phyloP scores from a whole-genome alignment of 2,329 filamentous ascomycete genomes.

The Bisporella sp. region DNA sequence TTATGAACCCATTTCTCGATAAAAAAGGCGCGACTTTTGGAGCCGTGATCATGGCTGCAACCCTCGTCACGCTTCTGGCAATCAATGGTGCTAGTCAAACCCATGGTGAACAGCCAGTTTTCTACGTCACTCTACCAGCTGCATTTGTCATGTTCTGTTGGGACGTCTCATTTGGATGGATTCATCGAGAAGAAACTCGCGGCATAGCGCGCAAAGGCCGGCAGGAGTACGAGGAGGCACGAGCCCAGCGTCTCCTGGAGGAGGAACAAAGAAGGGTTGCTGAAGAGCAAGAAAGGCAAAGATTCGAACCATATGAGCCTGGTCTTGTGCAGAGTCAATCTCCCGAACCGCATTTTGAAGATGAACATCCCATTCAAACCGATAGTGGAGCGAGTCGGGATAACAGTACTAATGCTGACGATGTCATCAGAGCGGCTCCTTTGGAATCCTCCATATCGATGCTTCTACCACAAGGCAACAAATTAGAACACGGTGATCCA shows the following conservation, averaged over 20 bases:
- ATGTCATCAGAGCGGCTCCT: neutral
- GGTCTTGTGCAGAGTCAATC: neutral
- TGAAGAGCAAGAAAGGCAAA: conserved; percentile 4
- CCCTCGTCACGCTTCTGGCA: conserved; percentile 57
- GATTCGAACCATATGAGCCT: neutral
- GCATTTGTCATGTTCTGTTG: conserved; percentile 63
- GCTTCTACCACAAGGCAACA: neutral
- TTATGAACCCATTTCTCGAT: conserved; percentile 69
- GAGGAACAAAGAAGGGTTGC: conserved; percentile 12
- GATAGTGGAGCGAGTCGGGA: neutral
- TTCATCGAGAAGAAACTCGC: conserved; percentile 53
- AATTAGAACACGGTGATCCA: conserved; percentile 4
- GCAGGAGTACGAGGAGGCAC: conserved; percentile 37
- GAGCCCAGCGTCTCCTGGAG: conserved; percentile 31
- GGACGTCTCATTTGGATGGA: conserved; percentile 59
- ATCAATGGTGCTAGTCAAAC: conserved; percentile 54
- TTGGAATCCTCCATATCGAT: neutral
- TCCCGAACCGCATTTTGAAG: neutral
- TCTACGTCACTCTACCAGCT: conserved; percentile 62
- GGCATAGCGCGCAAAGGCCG: conserved; percentile 52
- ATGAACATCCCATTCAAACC: neutral
- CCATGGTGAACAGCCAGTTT: conserved; percentile 49
- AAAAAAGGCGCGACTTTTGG: conserved; percentile 59
- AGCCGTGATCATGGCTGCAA: conserved; percentile 57
- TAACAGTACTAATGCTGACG: neutral